phyloP scores from a whole-genome alignment of 2,329 filamentous ascomycete genomes.

The Boeremia lycopersici region DNA sequence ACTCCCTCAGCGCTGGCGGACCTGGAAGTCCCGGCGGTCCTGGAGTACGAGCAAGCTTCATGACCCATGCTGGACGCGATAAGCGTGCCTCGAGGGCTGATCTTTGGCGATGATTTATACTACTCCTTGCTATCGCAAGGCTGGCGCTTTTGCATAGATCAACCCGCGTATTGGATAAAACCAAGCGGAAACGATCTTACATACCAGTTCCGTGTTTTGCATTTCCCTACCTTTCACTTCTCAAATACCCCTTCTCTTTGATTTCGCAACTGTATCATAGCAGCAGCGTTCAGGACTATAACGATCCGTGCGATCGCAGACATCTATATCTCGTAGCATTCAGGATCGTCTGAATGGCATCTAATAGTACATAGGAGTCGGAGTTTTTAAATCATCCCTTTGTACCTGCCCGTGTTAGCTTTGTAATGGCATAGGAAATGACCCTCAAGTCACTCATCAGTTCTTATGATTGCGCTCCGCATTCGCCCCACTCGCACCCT shows the following conservation, averaged over 20 bases:
- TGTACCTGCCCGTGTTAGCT: neutral
- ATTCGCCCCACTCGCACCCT: conserved; percentile 18
- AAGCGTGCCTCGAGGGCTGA: conserved; percentile 44
- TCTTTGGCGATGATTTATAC: conserved; percentile 39
- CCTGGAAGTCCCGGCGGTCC: conserved; percentile 19
- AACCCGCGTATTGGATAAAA: neutral
- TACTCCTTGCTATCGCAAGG: neutral
- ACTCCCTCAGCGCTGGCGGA: conserved; percentile 26
- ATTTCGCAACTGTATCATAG: conserved; percentile 13
- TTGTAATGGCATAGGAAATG: neutral
- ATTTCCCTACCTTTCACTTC: conserved; percentile 16
- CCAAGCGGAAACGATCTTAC: neutral
- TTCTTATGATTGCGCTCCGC: conserved; percentile 22
- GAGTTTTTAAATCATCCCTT: neutral
- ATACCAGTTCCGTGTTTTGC: neutral
- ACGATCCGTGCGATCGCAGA: neutral
- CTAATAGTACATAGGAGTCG: conserved; percentile 18
- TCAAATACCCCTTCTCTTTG: conserved; percentile 22
- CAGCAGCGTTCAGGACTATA: conserved; percentile 12
- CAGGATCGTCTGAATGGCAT: conserved; percentile 2
- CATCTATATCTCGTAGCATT: conserved; percentile 10
- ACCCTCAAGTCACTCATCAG: neutral
- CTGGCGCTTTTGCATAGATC: neutral
- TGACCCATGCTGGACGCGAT: conserved; percentile 40
- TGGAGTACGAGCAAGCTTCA: conserved; percentile 36